Conservation (phyloP, 2,329 filamentous ascomycete genomes). For the Ilyonectria destructans region DNA sequence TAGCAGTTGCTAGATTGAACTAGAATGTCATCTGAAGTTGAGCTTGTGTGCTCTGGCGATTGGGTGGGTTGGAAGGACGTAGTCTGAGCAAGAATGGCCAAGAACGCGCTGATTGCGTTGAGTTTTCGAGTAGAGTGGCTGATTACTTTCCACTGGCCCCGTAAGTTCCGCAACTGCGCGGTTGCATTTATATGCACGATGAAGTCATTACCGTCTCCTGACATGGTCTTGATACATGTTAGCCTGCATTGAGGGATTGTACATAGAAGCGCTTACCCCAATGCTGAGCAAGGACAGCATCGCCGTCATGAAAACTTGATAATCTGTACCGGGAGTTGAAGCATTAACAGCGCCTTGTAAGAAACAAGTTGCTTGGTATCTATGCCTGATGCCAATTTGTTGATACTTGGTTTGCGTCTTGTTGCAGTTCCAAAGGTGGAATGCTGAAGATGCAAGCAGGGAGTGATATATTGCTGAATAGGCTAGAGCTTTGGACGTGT, state of each 20-base stretch:
- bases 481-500: slow-evolving; percentile 22
- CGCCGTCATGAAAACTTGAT: slow-evolving; percentile 28
- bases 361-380: slow-evolving; percentile 14
- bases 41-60: background rate
- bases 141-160: slow-evolving; percentile 31
- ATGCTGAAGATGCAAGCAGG: slow-evolving; percentile 10
- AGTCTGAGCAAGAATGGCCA: slow-evolving; percentile 32
- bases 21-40: slow-evolving; percentile 14
- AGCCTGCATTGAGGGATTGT: background rate
- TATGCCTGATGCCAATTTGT: slow-evolving; percentile 21
- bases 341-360: slow-evolving; percentile 22
- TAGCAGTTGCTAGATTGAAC: slow-evolving; percentile 25
- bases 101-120: slow-evolving; percentile 32
- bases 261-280: slow-evolving; percentile 4
- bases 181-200: slow-evolving; percentile 29
- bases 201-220: slow-evolving; percentile 26
- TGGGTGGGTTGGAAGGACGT: slow-evolving; percentile 13
- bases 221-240: slow-evolving; percentile 18
- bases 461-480: slow-evolving; percentile 33
- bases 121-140: slow-evolving; percentile 24
- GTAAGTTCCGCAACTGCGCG: slow-evolving; percentile 22
- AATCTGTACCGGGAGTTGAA: slow-evolving; percentile 11
- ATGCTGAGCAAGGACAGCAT: slow-evolving; percentile 26
- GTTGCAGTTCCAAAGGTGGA: slow-evolving; percentile 5
- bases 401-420: slow-evolving; percentile 19